These are phyloP conservation scores for Earliella scabrosa DNA, from an alignment of 1,284 basidiomycete genomes.

Conservation along the genomic window DNA sequence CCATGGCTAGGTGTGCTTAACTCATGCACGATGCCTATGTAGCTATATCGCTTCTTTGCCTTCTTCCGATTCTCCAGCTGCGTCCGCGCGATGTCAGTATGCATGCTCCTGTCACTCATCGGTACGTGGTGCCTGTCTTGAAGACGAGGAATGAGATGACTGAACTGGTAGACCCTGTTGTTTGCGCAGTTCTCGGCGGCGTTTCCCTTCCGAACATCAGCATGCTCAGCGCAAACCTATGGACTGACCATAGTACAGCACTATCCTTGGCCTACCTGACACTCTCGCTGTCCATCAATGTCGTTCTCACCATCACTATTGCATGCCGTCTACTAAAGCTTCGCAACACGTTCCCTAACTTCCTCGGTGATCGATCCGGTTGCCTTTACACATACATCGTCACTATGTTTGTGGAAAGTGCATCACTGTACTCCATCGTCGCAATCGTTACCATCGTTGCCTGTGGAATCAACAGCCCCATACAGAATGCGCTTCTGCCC, in stretches of 20 bases:
- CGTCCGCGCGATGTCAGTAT: background rate
- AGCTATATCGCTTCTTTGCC: slow-evolving; percentile 34
- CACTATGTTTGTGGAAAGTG: slow-evolving; percentile 34
- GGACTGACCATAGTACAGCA: slow-evolving; percentile 23
- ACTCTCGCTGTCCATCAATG: slow-evolving; percentile 34
- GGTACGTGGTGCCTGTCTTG: slow-evolving; percentile 18
- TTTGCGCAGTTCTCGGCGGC: slow-evolving; percentile 30
- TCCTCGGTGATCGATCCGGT: background rate
- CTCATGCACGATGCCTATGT: too few relatives aligned
- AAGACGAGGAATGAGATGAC: slow-evolving; percentile 6
- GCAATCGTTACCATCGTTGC: slow-evolving; percentile 36
- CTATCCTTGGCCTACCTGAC: slow-evolving; percentile 36
- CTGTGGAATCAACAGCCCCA: slow-evolving; percentile 32
- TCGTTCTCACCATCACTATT: slow-evolving; percentile 35
- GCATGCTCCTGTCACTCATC: slow-evolving; percentile 14
- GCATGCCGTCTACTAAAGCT: slow-evolving; percentile 27
- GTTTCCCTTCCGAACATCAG: slow-evolving; percentile 30
- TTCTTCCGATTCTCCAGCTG: slow-evolving; percentile 18
- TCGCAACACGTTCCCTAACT: background rate
- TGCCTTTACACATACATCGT: slow-evolving; percentile 27
- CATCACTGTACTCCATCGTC: slow-evolving; percentile 33
- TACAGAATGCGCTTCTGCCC: slow-evolving; percentile 40
- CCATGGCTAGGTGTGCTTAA: background rate
- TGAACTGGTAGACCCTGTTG: too few relatives aligned
- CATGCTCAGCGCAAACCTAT: slow-evolving; percentile 26